Evolutionary conservation across 306 rosid species (phyloP).

Genomic region (Dalbergia cochinchinensis): DNA sequence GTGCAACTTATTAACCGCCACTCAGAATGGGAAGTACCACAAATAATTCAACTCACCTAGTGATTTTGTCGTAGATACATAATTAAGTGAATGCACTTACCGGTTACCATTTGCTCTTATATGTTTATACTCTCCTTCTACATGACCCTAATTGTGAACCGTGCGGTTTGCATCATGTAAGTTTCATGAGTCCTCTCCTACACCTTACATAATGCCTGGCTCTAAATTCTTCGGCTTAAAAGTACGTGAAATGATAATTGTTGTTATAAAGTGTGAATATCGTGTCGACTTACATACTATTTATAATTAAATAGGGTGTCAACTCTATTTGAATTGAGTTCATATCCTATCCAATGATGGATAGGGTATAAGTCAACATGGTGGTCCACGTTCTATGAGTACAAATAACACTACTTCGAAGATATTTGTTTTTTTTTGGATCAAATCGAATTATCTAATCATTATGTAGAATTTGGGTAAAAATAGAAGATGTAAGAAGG

Average conservation of each 20-base stretch:
- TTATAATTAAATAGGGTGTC: too few relatives aligned
- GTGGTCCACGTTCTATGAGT: too few relatives aligned
- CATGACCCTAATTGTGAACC: not conserved
- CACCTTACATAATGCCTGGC: not conserved
- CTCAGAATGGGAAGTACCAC: constrained; percentile 35
- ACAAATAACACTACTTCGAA: too few relatives aligned
- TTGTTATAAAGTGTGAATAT: too few relatives aligned
- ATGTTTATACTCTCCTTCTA: not conserved
- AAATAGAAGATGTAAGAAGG: not conserved
- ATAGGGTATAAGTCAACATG: too few relatives aligned
- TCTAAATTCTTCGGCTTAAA: constrained; percentile 17
- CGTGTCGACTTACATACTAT: too few relatives aligned
- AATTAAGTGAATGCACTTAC: too few relatives aligned
- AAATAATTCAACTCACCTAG: constrained; percentile 40
- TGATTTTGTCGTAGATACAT: too few relatives aligned
- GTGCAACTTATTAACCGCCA: constrained; percentile 46
- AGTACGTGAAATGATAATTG: too few relatives aligned
- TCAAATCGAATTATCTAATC: not conserved
- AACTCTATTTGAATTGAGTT: too few relatives aligned
- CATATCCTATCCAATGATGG: too few relatives aligned
- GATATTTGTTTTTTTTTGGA: not conserved
- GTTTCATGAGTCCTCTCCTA: not conserved
- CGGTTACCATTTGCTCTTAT: too few relatives aligned
- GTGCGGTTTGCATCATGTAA: constrained; percentile 11
- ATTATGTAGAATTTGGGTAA: not conserved